Evolutionary conservation across 2,329 filamentous ascomycete genomes (phyloP).

Genomic region (Zymoseptoria pseudotritici): DNA sequence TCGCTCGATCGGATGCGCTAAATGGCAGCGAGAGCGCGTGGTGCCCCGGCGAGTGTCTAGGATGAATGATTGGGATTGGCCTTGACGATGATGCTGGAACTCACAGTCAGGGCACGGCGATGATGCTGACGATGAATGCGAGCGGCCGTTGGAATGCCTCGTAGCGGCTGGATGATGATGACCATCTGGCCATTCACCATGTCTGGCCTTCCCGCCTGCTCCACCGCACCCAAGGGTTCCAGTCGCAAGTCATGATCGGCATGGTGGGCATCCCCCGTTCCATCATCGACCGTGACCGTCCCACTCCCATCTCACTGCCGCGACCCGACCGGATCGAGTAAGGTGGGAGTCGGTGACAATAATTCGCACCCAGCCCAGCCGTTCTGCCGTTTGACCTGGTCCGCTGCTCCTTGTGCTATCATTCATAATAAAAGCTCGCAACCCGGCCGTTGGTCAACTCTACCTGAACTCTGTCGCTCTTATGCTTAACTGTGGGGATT

Average conservation of each 20-base stretch:
- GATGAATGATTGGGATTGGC: not conserved
- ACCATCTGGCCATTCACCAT: not conserved
- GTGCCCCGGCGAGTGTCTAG: not conserved
- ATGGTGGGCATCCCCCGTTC: not conserved
- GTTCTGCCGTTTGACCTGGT: constrained; percentile 7
- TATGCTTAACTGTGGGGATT: constrained; percentile 27
- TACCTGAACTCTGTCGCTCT: constrained; percentile 25
- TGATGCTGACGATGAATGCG: not conserved
- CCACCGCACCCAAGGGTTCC: not conserved
- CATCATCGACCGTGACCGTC: not conserved
- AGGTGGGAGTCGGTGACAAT: not conserved
- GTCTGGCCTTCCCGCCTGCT: not conserved
- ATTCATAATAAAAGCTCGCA: constrained; percentile 4
- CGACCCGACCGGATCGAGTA: not conserved
- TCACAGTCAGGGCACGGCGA: not conserved
- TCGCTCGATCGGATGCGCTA: not conserved
- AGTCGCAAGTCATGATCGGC: not conserved
- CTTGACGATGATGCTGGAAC: not conserved
- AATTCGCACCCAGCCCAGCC: not conserved
- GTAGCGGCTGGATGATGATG: no score
- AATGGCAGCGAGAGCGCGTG: not conserved
- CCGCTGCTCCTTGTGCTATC: not conserved
- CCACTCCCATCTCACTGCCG: not conserved
- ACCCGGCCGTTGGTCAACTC: constrained; percentile 23
- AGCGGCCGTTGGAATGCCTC: not conserved